phyloP scores from a whole-genome alignment of 306 rosid genomes.

The Begonia loranthoides region DNA sequence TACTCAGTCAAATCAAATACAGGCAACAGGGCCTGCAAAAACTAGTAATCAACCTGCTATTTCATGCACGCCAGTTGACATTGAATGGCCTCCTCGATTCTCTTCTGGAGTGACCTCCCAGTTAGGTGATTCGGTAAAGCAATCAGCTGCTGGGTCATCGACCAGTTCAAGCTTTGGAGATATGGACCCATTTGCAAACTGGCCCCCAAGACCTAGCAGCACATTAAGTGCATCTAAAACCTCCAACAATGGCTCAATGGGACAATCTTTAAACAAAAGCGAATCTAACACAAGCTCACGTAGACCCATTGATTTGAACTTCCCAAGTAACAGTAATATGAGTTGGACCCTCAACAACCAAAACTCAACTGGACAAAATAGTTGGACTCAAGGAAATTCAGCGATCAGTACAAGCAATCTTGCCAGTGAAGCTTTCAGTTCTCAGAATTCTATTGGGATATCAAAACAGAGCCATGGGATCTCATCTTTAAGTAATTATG shows the following conservation, averaged over 20 bases:
- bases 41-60: conserved; percentile 41
- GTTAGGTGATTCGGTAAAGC: conserved; percentile 43
- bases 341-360: conserved; percentile 44
- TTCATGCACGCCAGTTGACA: conserved; percentile 69
- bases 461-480: conserved; percentile 42
- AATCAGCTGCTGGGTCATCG: conserved; percentile 31
- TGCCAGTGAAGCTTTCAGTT: conserved; percentile 21
- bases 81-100: conserved; percentile 87
- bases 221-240: conserved; percentile 31
- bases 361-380: conserved; percentile 21
- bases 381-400: conserved; percentile 38
- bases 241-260: conserved; percentile 43
- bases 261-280: conserved; percentile 23
- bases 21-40: conserved; percentile 19
- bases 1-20: conserved; percentile 27
- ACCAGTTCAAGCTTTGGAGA: conserved; percentile 46
- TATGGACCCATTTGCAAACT: conserved; percentile 79
- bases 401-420: conserved; percentile 21
- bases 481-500: conserved; percentile 25
- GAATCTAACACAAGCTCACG: conserved; percentile 36
- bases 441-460: conserved; percentile 47
- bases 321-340: conserved; percentile 23
- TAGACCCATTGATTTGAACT: conserved; percentile 40
- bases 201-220: conserved; percentile 86
- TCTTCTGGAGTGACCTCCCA: conserved; percentile 30